Evolutionary conservation across 306 rosid species (phyloP), one percentile per base, ranked within the genome.

Genomic region (Prunus mongolica): DNA sequence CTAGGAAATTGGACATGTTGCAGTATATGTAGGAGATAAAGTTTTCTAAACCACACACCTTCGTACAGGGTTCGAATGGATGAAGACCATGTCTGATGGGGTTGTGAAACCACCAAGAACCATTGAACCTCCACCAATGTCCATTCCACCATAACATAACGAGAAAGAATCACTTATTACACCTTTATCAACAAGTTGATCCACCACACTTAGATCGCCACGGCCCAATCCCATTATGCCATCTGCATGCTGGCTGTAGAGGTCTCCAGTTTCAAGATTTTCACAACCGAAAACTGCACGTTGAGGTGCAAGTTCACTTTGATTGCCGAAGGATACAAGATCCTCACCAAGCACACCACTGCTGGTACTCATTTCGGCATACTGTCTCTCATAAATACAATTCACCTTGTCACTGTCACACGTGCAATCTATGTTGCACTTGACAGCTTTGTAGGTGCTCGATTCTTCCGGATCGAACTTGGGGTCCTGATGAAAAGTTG

Each of bases 61-160:
- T 83, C 99, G 84, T 27, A 4, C 88, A 28, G 92, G 91, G 78
- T 91, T 88, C 6, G 99, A 96, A 69, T 81, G 56, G 45, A 90
- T 72, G 79, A 89, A 91, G 78, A 88, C 84, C 99, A 92, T 96
- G 65, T 78, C 97, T 32, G 83, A 71, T 24, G 98, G 97, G 61
- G 93, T 78, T 82, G 97, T 77, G 69, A 96, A 88, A 49, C 85
- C 88, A 24, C 99, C 99, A 80, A 96, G 97, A 86, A 96, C 91
- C 98, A 96, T 96, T 46, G 93, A 93, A 78, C 99, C 99, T 16
- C 99, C 98, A 32, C 99, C 99, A 89, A 92, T 79, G 81, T 80
- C 90, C 98, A 96, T 96, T 78, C 99, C 98, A 78, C 99, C 99
- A 80, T 96, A 96, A 86, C 99, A 96, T 74, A 96, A 82, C 13